phyloP scores from a whole-genome alignment of 2,329 filamentous ascomycete genomes.

The Trichophyton schoenleinii region DNA sequence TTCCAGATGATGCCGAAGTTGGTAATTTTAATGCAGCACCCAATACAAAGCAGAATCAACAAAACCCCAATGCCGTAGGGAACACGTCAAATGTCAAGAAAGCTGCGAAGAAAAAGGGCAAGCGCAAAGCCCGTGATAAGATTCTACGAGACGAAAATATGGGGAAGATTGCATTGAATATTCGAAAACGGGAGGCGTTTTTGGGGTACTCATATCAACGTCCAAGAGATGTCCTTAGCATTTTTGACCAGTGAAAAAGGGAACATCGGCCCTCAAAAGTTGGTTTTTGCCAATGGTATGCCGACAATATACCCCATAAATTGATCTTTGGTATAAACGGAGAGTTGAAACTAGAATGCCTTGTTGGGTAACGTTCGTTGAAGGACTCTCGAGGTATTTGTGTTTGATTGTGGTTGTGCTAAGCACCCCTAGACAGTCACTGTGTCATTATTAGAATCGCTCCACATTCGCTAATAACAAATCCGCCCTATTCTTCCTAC shows the following conservation, averaged over 20 bases:
- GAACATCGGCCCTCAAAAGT: constrained; percentile 7
- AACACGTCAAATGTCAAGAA: constrained; percentile 9
- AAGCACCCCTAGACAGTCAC: neutral
- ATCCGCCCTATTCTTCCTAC: neutral
- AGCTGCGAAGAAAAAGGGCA: constrained; percentile 48
- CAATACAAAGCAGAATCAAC: neutral
- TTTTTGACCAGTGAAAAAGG: constrained; percentile 24
- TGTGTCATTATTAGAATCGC: neutral
- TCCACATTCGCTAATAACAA: neutral
- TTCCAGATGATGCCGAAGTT: neutral
- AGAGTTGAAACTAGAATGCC: neutral
- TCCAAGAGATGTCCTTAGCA: constrained; percentile 26
- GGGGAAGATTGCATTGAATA: constrained; percentile 57
- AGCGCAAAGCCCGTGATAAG: constrained; percentile 71
- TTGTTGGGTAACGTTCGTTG: neutral
- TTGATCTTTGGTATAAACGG: neutral
- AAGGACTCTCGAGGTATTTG: neutral
- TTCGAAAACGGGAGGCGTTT: constrained; percentile 73
- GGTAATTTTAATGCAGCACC: neutral
- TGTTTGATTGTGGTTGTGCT: neutral
- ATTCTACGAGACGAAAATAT: constrained; percentile 61
- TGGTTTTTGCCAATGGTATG: neutral
- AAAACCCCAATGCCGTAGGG: neutral
- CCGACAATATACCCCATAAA: neutral
- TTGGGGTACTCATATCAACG: constrained; percentile 74